phyloP scores from a whole-genome alignment of 495 filamentous ascomycete genomes.

The Hypomontagnella submonticulosa region DNA sequence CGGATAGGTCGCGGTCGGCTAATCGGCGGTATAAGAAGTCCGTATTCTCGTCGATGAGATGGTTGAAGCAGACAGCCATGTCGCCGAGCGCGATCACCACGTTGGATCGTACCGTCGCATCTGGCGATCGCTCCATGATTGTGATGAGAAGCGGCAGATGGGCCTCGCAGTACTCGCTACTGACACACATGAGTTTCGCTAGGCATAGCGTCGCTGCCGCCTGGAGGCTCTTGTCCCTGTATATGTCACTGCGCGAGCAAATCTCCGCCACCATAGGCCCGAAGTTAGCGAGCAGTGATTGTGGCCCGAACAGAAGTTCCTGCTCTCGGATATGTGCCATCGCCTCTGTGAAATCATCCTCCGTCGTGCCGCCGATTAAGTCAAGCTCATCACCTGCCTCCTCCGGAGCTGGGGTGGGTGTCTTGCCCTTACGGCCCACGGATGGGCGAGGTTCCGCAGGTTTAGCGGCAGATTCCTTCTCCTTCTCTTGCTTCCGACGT shows the following conservation, averaged over 20 bases:
- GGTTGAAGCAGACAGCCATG: slow-evolving; percentile 99
- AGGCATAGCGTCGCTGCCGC: slow-evolving; percentile 95
- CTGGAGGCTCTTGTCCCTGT: slow-evolving; percentile 87
- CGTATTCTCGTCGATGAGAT: slow-evolving; percentile 98
- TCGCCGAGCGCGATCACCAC: slow-evolving; percentile 96
- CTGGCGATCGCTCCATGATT: slow-evolving; percentile 91
- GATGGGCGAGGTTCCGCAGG: slow-evolving; percentile 51
- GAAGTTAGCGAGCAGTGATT: slow-evolving; percentile 87
- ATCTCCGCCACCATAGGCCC: slow-evolving; percentile 92
- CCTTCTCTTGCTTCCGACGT: slow-evolving; percentile 91
- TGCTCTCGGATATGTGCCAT: slow-evolving; percentile 94
- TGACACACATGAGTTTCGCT: slow-evolving; percentile 98
- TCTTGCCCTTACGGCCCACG: slow-evolving; percentile 63
- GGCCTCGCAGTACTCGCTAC: slow-evolving; percentile 91
- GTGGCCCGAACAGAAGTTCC: slow-evolving; percentile 88
- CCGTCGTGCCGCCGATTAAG: slow-evolving; percentile 94
- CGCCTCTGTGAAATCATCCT: slow-evolving; percentile 98
- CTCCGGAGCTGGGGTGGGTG: slow-evolving; percentile 45
- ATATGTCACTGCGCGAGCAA: slow-evolving; percentile 91
- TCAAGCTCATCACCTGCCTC: slow-evolving; percentile 88
- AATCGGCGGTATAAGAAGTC: slow-evolving; percentile 96
- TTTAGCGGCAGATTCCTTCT: slow-evolving; percentile 70
- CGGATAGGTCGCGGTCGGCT: slow-evolving; percentile 85
- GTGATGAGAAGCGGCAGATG: slow-evolving; percentile 96
- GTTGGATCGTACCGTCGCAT: slow-evolving; percentile 91